Evolutionary conservation across 208 protist species (phyloP).

Genomic region (Wallacemonas sp.): DNA sequence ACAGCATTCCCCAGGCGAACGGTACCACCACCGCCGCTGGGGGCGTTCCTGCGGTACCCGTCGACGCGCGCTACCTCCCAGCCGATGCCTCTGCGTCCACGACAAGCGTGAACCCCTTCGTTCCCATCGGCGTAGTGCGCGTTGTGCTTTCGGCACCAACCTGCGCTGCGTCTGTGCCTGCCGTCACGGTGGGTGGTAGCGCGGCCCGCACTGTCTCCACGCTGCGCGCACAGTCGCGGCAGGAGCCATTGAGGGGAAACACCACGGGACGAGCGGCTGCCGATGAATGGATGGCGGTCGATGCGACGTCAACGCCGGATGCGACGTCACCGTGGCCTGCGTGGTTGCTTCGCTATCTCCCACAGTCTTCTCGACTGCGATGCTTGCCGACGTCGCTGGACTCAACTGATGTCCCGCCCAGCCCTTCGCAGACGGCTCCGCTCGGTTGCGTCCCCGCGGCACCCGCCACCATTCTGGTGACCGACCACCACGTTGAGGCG

Average conservation of each 20-base stretch:
- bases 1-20: not conserved
- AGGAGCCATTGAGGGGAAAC: slow-evolving; percentile 1
- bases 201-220: slow-evolving; percentile 4
- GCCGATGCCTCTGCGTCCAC: not conserved
- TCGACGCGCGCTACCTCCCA: not conserved
- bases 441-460: not conserved
- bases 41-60: not conserved
- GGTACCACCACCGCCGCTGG: not conserved
- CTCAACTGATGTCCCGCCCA: too few species aligned
- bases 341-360: too few species aligned
- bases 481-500: not conserved
- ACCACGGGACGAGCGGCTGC: slow-evolving; percentile 15
- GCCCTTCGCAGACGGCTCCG: too few species aligned
- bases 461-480: not conserved
- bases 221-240: not conserved
- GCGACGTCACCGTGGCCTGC: slow-evolving; percentile 14
- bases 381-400: slow-evolving; percentile 2
- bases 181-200: not conserved
- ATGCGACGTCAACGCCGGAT: too few species aligned
- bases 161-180: slow-evolving; percentile 6
- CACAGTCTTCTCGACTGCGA: too few species aligned
- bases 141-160: not conserved
- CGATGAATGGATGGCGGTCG: too few species aligned
- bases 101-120: not conserved
- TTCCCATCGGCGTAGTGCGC: not conserved